A percentile compares a stretch with the other conserved stretches of the same genome.
These are phyloP conservation scores for Candida neerlandica DNA, from an alignment of 1,139 yeast genomes.

Conservation along the genomic window DNA sequence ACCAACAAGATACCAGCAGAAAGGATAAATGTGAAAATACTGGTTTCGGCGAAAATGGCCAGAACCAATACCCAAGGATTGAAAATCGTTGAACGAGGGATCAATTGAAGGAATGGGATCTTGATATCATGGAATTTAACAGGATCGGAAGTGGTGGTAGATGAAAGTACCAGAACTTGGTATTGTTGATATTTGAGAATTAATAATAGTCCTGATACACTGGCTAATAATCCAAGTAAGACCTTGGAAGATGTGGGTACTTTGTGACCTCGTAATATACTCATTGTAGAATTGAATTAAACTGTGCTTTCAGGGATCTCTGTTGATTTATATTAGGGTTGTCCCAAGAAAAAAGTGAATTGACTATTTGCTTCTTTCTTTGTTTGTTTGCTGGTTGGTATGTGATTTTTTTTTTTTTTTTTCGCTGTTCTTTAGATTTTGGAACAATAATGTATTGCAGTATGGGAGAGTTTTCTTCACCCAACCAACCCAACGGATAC, in stretches of 20 bases:
- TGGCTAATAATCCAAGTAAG: conserved; percentile 27
- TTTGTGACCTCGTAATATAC: conserved; percentile 15
- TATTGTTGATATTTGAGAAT: conserved; percentile 34
- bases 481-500: no score
- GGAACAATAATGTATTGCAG: no score
- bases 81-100: conserved; percentile 61
- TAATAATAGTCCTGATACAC: conserved; percentile 29
- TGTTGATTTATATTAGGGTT: no score
- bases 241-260: conserved; percentile 33
- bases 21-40: conserved; percentile 50
- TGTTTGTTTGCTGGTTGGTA: neutral
- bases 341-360: no score
- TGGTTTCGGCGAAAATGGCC: conserved; percentile 71
- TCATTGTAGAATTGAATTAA: conserved; percentile 8
- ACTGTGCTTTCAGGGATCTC: neutral
- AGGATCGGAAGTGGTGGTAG: conserved; percentile 3
- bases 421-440: neutral
- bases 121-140: conserved; percentile 39
- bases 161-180: conserved; percentile 10
- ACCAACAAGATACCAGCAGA: conserved; percentile 54
- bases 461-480: no score
- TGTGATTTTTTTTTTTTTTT: neutral
- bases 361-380: no score
- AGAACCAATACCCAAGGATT: conserved; percentile 81
- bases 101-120: conserved; percentile 68